Conservation (phyloP, 495 filamentous ascomycete genomes). For the Thermothielavioides terrestris region DNA sequence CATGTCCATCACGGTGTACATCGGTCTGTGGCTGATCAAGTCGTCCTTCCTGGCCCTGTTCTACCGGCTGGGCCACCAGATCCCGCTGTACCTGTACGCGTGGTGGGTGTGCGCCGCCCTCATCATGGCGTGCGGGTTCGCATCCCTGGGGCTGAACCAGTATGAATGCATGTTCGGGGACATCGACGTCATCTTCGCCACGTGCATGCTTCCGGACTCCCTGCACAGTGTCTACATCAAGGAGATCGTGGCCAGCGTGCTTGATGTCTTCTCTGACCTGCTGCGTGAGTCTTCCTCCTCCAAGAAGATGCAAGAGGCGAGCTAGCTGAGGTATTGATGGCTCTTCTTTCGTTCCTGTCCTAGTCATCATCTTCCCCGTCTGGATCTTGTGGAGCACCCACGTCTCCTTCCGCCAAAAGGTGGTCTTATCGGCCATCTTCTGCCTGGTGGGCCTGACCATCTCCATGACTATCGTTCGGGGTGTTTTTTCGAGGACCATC, state of each 20-base stretch:
- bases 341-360: background rate
- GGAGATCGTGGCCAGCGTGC: slow-evolving; percentile 1
- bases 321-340: background rate
- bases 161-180: slow-evolving; percentile 7
- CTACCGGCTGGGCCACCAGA: too few species aligned
- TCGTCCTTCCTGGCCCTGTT: too few species aligned
- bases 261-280: slow-evolving; percentile 8
- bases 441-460: slow-evolving; percentile 13
- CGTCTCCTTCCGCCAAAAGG: slow-evolving; percentile 8
- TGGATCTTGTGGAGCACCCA: slow-evolving; percentile 12
- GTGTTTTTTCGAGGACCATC: slow-evolving; percentile 6
- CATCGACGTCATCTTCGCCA: slow-evolving; percentile 4
- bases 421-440: slow-evolving; percentile 10
- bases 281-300: slow-evolving; percentile 4
- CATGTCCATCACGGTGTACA: too few species aligned
- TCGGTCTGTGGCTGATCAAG: too few species aligned
- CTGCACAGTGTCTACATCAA: too few species aligned
- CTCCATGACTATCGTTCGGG: slow-evolving; percentile 12
- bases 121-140: background rate
- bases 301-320: too few species aligned
- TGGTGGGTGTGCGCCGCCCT: too few species aligned
- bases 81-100: too few species aligned
- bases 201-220: background rate
- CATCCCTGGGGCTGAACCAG: background rate
- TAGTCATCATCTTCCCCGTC: slow-evolving; percentile 12